Conservation (phyloP, 495 filamentous ascomycete species). For the Daldinia grandis region DNA sequence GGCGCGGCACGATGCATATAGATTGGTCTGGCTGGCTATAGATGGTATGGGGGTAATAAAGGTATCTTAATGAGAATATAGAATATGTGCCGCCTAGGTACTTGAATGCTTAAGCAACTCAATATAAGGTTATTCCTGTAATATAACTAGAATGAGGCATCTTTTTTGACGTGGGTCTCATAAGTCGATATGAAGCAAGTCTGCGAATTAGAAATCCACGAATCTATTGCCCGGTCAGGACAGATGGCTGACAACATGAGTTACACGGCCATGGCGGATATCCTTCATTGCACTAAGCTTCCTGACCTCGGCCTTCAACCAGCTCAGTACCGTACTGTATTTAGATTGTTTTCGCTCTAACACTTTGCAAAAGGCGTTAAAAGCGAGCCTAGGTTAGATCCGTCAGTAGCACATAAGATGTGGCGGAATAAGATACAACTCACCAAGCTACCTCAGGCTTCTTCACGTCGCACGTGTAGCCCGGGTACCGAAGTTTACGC, state of each 20-base stretch:
- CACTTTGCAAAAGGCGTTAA: constrained; percentile 71
- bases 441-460: constrained; percentile 75
- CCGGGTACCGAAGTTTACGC: constrained; percentile 55
- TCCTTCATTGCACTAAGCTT: constrained; percentile 40
- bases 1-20: constrained; percentile 1
- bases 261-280: constrained; percentile 39
- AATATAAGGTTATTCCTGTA: no score
- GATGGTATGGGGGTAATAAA: neutral
- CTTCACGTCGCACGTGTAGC: constrained; percentile 67
- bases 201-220: neutral
- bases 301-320: constrained; percentile 63
- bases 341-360: constrained; percentile 73
- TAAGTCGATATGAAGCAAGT: no score
- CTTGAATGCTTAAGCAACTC: neutral
- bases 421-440: constrained; percentile 22
- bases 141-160: no score
- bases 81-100: neutral
- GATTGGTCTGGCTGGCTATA: neutral
- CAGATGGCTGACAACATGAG: constrained; percentile 3
- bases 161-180: no score
- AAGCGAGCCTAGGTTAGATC: constrained; percentile 60
- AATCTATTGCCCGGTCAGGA: neutral
- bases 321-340: constrained; percentile 66
- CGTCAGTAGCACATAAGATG: constrained; percentile 15
- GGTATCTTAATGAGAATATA: neutral